Base-by-base conservation (phyloP, 495 filamentous ascomycete genomes). In the Aspergillus funiculosus region DNA sequence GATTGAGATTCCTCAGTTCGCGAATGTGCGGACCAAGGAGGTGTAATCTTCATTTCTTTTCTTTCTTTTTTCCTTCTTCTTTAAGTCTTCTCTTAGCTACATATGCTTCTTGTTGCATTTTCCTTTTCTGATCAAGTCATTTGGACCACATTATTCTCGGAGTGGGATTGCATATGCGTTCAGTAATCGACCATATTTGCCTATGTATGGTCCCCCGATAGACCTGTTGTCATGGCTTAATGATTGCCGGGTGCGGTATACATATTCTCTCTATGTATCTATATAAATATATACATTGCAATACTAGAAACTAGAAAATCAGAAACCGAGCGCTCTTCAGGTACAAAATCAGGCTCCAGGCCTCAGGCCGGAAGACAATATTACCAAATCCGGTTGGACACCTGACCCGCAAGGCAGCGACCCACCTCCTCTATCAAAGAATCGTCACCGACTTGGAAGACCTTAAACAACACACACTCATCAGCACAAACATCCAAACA, bases 1-100 rank as follows among this genome's bases (percentile, higher is more conserved):
- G 57, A 76, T 81, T 35, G 71, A 77, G 52, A 53, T 67, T 22
- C 62, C 69, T 11, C 66, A 64, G 34, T 52, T 67, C 14, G 48
- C 64, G 9, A 64, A 60, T 36, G 48, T 73, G 37, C 55, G 64
- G 42, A 73, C 69, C 0, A 63, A 62, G 45, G 68, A 73, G 50
- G 66, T 73, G 48, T 73, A 66, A 44, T 29, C 9, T 31, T 25
- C 2, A 39, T 30, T 21, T 20, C 3, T 7, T 9, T 31, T 35
- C 14, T 5, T 43, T 30, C 19, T 20, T 6, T 7, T 9, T 31
- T 35, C 14, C 31, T 41, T 28, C 34, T 36, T 40, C 19, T 37
- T 49, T 27, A 28, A 15, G 31, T 35, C 35, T 22, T 28, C 14
- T 32, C 43, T 35, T n/a, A 46, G 24, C 21, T 39, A 43, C 48